These are phyloP conservation scores for Selaginella moellendorffii DNA, from an alignment of 75 land plant genomes.

Conservation along the genomic window DNA sequence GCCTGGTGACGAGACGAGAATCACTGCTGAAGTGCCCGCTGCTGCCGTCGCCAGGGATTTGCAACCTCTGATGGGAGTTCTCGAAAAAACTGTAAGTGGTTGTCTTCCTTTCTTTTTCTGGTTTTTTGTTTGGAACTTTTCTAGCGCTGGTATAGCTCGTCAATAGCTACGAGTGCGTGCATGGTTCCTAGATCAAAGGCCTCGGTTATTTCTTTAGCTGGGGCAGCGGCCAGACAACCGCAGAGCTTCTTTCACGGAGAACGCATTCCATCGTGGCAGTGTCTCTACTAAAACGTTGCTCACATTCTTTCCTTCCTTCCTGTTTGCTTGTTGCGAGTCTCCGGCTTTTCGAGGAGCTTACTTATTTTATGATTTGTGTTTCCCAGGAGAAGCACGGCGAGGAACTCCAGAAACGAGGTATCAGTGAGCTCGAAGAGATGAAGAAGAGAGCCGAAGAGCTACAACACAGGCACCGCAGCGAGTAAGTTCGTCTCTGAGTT, in stretches of 20 bases:
- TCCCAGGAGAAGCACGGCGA: neutral
- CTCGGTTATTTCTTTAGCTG: neutral
- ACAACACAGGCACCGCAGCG: neutral
- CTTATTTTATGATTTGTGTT: too few relatives aligned
- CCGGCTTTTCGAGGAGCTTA: too few relatives aligned
- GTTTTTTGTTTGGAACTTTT: too few relatives aligned
- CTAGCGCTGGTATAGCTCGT: neutral
- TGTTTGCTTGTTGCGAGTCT: too few relatives aligned
- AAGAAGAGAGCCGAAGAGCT: neutral
- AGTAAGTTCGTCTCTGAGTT: too few relatives aligned
- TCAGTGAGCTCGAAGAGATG: neutral
- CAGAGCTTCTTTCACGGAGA: neutral
- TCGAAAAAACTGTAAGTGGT: neutral
- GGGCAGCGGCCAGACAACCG: conserved; percentile 2
- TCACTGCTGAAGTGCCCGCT: too few relatives aligned
- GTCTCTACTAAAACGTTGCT: neutral
- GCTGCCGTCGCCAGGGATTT: neutral
- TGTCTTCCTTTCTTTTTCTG: neutral
- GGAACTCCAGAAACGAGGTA: neutral
- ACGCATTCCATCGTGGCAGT: neutral
- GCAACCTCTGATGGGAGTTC: neutral
- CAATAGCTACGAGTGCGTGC: neutral
- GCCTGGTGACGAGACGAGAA: too few relatives aligned
- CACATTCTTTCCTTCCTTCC: too few relatives aligned
- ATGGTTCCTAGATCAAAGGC: neutral